Base-by-base conservation (phyloP, 805 yeast species). In the Ogataea chonburiensis region DNA sequence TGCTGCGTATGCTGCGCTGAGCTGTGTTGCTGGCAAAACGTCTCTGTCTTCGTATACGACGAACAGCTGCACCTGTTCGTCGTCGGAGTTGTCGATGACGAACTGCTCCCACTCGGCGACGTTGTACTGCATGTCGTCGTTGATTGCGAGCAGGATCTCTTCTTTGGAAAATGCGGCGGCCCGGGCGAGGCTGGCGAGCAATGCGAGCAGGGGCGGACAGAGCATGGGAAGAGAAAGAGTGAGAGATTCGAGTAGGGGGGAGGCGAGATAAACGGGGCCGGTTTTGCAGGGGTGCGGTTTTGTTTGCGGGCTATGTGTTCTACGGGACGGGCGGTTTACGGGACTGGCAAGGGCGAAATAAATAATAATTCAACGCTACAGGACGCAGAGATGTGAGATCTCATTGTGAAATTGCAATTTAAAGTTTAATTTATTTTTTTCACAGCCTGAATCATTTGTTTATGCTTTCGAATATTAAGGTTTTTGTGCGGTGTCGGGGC, bases 401-500 rank as follows among this genome's bases (percentile, higher is more conserved):
- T n/a, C n/a, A n/a, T n/a, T n/a, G n/a, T n/a, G n/a, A n/a, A n/a
- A n/a, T n/a, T n/a, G n/a, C n/a, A n/a, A 11, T 7, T 17, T 25
- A 12, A 15, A 13, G 17, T 13, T 11, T 12, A 25, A 6, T 11
- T 7, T 14, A 11, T 23, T 25, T 20, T 15, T 20, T 33, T 17
- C 29, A 23, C 38, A 17, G 24, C 32, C 28, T 27, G 25, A 28
- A 28, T 32, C 17, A 17, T 24, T 24, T 31, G 23, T 32, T 29
- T 32, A 31, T 30, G 34, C 27, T 31, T 37, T 27, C 35, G 1
- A 77, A 78, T 44, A 78, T 80, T 30, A 71, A 71, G 33, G 86
- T 80, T 3, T 78, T 73, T 12, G 82, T 79, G 7, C 65, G 86
- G 44, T 77, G 85, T 48, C 61, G 86, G 38, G 80, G 80, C 3